A percentile compares a stretch with the other conserved stretches of the same genome.
phyloP scores from a whole-genome alignment of 2,329 filamentous ascomycete species.

The Alternaria burnsii region DNA sequence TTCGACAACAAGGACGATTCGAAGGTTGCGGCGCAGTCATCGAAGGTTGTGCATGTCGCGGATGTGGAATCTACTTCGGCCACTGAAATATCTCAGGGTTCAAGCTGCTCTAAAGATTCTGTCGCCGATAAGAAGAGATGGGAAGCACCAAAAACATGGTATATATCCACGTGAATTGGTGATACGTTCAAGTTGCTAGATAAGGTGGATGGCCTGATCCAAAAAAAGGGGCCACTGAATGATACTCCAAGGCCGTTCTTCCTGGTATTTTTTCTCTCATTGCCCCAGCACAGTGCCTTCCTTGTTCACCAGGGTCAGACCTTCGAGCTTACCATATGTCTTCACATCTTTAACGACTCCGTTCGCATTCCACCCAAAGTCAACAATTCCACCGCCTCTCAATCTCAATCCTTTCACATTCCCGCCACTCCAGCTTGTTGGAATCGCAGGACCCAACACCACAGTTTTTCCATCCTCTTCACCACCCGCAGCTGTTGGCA shows the following conservation, averaged over 20 bases:
- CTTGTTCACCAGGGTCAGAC: conserved; percentile 26
- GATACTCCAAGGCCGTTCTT: not conserved
- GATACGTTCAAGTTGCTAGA: not conserved
- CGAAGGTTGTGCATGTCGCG: not conserved
- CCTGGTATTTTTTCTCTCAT: not conserved
- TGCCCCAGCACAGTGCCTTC: conserved; percentile 1
- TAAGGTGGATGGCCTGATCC: not conserved
- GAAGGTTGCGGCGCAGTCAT: not conserved
- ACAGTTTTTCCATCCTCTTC: conserved; percentile 42
- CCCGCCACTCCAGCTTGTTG: conserved; percentile 55
- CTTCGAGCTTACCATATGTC: not conserved
- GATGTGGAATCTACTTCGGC: not conserved
- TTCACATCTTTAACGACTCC: conserved; percentile 45
- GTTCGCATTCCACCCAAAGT: conserved; percentile 56
- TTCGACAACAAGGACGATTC: not conserved
- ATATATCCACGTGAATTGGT: not conserved
- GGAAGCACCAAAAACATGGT: not conserved
- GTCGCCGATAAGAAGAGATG: not conserved
- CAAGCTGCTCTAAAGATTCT: not conserved
- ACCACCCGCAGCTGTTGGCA: conserved; percentile 44
- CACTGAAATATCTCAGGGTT: not conserved
- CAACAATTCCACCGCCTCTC: conserved; percentile 55
- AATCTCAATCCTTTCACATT: conserved; percentile 57
- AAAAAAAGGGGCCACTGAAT: not conserved
- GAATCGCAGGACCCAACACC: conserved; percentile 60